A percentile compares a stretch with the other conserved stretches of the same genome.
phyloP scores from a whole-genome alignment of 176 grass and related monocot species.

The Musa troglodytarum region DNA sequence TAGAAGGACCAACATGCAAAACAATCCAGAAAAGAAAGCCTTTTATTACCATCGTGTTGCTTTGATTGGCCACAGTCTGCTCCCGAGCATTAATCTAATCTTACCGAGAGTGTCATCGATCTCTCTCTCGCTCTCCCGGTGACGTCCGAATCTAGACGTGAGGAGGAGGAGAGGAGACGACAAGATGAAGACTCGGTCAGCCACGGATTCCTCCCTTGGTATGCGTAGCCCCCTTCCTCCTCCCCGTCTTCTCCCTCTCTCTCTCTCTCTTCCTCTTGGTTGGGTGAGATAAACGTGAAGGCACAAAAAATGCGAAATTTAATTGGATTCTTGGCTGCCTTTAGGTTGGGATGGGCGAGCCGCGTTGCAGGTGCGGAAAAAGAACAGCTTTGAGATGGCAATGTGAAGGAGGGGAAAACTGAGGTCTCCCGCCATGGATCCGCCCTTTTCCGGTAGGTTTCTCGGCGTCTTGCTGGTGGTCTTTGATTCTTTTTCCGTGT shows the following conservation, averaged over 20 bases:
- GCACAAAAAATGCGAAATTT: background rate
- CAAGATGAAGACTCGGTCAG: background rate
- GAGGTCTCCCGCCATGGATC: slow-evolving; percentile 20
- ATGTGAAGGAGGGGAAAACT: slow-evolving; percentile 9
- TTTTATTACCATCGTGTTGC: no score
- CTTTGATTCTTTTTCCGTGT: background rate
- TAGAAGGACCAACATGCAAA: background rate
- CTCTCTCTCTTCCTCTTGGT: background rate
- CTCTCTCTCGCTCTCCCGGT: background rate
- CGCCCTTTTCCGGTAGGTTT: slow-evolving; percentile 17
- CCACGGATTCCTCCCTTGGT: background rate
- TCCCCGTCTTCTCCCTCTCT: background rate
- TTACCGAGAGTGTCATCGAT: background rate
- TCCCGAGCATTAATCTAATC: no score
- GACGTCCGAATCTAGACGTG: background rate
- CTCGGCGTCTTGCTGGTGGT: background rate
- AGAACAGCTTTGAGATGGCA: background rate
- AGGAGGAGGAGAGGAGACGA: background rate
- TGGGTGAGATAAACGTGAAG: background rate
- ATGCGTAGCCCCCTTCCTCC: background rate
- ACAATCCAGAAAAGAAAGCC: background rate
- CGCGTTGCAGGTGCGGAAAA: background rate
- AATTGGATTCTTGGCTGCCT: background rate
- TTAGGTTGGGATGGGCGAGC: slow-evolving; percentile 1
- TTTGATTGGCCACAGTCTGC: no score